These are phyloP conservation scores for Pseudopediastrum boryanum DNA, from an alignment of 139 green algal genomes.

Conservation along the genomic window DNA sequence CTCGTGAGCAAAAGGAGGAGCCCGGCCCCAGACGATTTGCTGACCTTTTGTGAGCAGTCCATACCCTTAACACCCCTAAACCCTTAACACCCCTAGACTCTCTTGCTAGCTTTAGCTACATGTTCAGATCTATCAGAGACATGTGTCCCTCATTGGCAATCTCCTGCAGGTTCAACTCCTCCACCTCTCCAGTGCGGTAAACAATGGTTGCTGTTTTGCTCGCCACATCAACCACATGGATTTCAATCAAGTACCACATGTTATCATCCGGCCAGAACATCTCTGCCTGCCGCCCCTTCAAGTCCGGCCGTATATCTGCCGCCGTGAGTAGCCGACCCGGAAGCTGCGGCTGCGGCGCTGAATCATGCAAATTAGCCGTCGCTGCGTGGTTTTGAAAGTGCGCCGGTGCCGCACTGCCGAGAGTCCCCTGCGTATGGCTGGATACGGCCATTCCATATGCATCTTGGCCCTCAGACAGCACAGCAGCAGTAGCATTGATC, in stretches of 20 bases:
- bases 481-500: conserved; percentile 10
- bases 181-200: conserved; percentile 81
- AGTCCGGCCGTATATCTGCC: conserved; percentile 64
- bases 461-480: conserved; percentile 12
- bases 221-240: conserved; percentile 51
- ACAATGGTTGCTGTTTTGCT: conserved; percentile 48
- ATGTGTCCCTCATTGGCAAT: conserved; percentile 82
- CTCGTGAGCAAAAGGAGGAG: too few relatives aligned
- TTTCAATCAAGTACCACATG: conserved; percentile 88
- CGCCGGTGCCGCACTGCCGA: not conserved
- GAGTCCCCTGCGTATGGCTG: too few relatives aligned
- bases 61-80: too few relatives aligned
- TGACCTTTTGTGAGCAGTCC: too few relatives aligned
- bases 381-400: conserved; percentile 32
- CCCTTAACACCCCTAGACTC: too few relatives aligned
- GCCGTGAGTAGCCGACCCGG: conserved; percentile 57
- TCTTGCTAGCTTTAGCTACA: too few relatives aligned
- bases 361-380: conserved; percentile 38
- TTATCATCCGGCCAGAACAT: conserved; percentile 88
- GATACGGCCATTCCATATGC: conserved; percentile 6
- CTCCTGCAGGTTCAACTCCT: conserved; percentile 80
- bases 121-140: conserved; percentile 59
- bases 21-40: too few relatives aligned
- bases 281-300: conserved; percentile 79
- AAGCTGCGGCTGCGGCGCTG: conserved; percentile 50